Percentiles rank a stretch among this genome's conserved stretches.
Evolutionary conservation across 306 rosid genomes (phyloP).

Genomic region (Rosa rugosa): DNA sequence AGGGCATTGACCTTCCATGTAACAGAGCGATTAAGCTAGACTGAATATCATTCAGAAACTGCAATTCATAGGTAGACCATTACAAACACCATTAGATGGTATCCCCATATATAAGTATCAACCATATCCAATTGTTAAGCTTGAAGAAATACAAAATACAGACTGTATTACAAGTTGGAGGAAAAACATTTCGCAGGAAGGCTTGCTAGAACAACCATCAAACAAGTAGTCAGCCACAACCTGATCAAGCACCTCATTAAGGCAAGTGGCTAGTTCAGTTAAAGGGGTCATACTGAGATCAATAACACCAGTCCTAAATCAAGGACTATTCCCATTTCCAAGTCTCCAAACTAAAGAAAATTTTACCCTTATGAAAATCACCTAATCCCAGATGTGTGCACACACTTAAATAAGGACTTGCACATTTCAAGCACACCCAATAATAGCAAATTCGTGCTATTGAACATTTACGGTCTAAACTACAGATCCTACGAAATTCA

Average conservation of each 20-base stretch:
- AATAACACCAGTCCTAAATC: neutral
- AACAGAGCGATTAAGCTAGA: neutral
- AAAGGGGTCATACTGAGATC: neutral
- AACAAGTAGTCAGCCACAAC: neutral
- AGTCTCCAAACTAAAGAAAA: neutral
- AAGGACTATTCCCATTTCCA: neutral
- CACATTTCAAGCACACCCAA: neutral
- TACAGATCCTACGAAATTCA: neutral
- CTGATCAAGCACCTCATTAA: neutral
- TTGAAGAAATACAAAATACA: neutral
- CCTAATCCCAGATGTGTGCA: neutral
- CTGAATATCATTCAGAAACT: neutral
- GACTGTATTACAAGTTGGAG: neutral
- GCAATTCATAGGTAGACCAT: neutral
- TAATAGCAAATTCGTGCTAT: too few relatives aligned
- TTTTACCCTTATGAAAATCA: neutral
- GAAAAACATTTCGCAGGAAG: neutral
- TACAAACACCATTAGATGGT: neutral
- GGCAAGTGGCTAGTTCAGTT: neutral
- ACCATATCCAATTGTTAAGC: neutral
- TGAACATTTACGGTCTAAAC: neutral
- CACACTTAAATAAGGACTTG: neutral
- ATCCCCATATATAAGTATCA: neutral
- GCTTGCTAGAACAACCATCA: neutral
- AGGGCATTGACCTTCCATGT: neutral